Conservation (phyloP, 495 filamentous ascomycete genomes). For the Hypoxylon intermedium region DNA sequence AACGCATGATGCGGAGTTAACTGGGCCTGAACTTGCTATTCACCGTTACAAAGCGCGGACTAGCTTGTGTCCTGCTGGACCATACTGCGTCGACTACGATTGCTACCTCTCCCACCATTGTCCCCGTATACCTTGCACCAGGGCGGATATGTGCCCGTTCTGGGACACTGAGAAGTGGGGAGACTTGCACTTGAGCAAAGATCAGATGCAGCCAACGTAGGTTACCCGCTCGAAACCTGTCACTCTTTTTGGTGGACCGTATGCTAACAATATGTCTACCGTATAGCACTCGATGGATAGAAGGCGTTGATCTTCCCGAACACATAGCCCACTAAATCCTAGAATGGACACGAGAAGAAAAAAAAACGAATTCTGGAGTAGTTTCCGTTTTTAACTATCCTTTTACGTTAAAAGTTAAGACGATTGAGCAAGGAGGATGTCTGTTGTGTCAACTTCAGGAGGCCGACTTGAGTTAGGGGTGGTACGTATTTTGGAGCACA, state of each 20-base stretch:
- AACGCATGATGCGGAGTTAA: constrained; percentile 42
- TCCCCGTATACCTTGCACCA: constrained; percentile 33
- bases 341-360: not conserved
- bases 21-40: constrained; percentile 38
- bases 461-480: not conserved
- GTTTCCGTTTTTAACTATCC: constrained; percentile 16
- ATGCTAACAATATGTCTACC: constrained; percentile 9
- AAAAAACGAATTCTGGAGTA: constrained; percentile 18
- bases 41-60: constrained; percentile 46
- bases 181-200: constrained; percentile 41
- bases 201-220: constrained; percentile 40
- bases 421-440: constrained; percentile 2
- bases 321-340: constrained; percentile 11
- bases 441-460: constrained; percentile 5
- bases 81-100: constrained; percentile 41
- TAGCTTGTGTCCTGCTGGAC: constrained; percentile 42
- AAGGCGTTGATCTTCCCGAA: constrained; percentile 38
- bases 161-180: constrained; percentile 39
- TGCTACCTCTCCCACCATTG: constrained; percentile 46
- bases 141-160: constrained; percentile 39
- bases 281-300: constrained; percentile 38
- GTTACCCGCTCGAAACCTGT: constrained; percentile 7
- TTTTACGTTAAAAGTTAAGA: constrained; percentile 23
- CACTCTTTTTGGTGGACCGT: not conserved
- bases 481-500: not conserved